A percentile compares a stretch with the other conserved stretches of the same genome.
These are phyloP conservation scores for Talaromyces liani DNA, from an alignment of 495 filamentous ascomycete species.

Conservation along the genomic window DNA sequence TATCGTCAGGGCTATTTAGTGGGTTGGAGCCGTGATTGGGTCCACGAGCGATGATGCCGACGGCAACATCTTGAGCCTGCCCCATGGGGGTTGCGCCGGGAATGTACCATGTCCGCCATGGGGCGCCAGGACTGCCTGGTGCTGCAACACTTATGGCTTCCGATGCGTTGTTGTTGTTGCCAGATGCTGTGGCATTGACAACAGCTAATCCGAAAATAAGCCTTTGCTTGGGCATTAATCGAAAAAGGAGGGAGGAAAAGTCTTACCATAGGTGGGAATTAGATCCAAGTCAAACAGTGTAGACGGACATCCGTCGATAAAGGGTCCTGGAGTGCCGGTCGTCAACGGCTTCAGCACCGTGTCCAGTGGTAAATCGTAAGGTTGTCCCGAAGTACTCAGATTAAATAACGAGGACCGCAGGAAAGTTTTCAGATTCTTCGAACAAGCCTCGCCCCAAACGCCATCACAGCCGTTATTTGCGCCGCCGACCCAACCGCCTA, in stretches of 20 bases:
- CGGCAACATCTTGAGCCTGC: constrained; percentile 33
- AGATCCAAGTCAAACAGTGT: constrained; percentile 28
- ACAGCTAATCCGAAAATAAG: constrained; percentile 20
- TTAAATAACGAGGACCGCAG: constrained; percentile 23
- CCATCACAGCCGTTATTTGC: constrained; percentile 35
- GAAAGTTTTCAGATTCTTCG: constrained; percentile 23
- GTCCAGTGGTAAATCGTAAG: constrained; percentile 26
- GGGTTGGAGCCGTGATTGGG: constrained; percentile 23
- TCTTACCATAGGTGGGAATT: constrained; percentile 32
- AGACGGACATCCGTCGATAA: constrained; percentile 22
- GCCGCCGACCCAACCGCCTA: constrained; percentile 29
- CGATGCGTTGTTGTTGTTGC: constrained; percentile 6
- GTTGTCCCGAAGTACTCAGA: constrained; percentile 20
- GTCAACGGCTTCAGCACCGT: constrained; percentile 24
- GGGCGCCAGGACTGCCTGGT: constrained; percentile 21
- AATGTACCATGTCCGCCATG: constrained; percentile 36
- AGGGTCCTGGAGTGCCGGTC: constrained; percentile 13
- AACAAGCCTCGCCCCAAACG: constrained; percentile 32
- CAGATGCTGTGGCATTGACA: constrained; percentile 19
- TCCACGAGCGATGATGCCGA: constrained; percentile 33
- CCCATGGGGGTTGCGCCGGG: constrained; percentile 27
- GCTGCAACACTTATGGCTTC: constrained; percentile 22
- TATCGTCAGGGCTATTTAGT: constrained; percentile 22
- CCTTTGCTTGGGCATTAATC: background rate
- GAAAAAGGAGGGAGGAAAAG: background rate